Base-by-base conservation (phyloP, 164 flowering plant species). In the grape (Vitis vinifera) region DNA sequence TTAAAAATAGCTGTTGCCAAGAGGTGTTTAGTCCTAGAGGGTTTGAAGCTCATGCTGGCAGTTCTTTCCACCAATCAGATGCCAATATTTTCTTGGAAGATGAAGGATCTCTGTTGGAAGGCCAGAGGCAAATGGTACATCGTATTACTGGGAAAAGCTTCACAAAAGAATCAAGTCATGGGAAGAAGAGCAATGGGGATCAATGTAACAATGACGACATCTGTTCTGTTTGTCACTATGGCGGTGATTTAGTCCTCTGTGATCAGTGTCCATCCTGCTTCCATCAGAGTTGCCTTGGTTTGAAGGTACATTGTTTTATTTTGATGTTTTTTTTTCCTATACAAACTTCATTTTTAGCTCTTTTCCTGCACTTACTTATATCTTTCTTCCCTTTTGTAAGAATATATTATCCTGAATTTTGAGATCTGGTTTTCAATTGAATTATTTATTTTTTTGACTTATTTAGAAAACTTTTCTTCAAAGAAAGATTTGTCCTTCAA, bases 1-100 rank as follows among this genome's bases (percentile, higher is more conserved):
- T 79, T 16, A 51, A 56, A 29, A 75, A 79, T 62, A 48, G 31
- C 14, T 79, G 81, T 62, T 79, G 81, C 66, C 19, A 17, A 1
- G 17, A 66, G 23, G 19, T 72, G 1, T 72, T 64, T 23, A 50
- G 65, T 27, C 62, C 72, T 44, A 65, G 12, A 4, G 29, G 49
- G 9, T 78, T 78, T 72, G 81, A 71, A 31, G 67, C 56, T 64
- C 81, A 78, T 72, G 71, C 73, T n/a, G 73, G 76, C 4, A 72
- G 79, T 27, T 56, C 58, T 6, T 53, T 56, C 6, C 68, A 64
- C 23, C 37, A 71, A 10, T 79, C 81, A 19, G 81, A 76, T 15
- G 76, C 76, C 12, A 65, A 76, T 30, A 75, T 78, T 5, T n/a
- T 75, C 13, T 44, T 78, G 59, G 81, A 75, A 52, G 79, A 78